Percentiles rank a stretch among this genome's conserved stretches.
These are phyloP conservation scores for Posidonia oceanica DNA, from an alignment of 116 monocot species.

Conservation along the genomic window DNA sequence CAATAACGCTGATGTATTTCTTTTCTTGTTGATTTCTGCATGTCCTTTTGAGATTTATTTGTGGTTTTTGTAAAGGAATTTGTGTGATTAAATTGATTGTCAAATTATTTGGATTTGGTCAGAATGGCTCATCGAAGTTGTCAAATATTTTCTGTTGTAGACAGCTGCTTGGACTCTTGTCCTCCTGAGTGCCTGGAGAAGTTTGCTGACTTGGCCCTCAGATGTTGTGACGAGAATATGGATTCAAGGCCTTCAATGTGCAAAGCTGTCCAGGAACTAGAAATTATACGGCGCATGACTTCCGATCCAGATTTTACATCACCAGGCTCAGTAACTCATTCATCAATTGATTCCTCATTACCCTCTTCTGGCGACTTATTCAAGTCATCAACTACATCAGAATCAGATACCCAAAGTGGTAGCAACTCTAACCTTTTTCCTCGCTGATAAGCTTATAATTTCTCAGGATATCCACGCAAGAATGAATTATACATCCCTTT, in stretches of 20 bases:
- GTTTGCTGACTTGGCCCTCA: slow-evolving; percentile 56
- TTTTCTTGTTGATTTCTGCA: no score
- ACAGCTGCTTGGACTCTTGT: slow-evolving; percentile 60
- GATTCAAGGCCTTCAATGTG: slow-evolving; percentile 76
- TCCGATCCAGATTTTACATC: slow-evolving; percentile 26
- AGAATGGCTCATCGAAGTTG: slow-evolving; percentile 39
- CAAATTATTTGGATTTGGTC: slow-evolving; percentile 21
- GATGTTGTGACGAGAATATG: slow-evolving; percentile 83
- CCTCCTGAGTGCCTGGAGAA: slow-evolving; percentile 65
- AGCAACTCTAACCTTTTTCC: not conserved
- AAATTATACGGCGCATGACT: slow-evolving; percentile 45
- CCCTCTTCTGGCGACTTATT: not conserved
- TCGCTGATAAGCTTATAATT: not conserved
- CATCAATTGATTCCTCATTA: not conserved
- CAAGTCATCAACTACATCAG: not conserved
- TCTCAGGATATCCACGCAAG: not conserved
- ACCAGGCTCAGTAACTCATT: slow-evolving; percentile 10
- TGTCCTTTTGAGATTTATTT: no score
- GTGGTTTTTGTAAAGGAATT: no score
- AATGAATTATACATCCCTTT: not conserved
- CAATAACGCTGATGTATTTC: no score
- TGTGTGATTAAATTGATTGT: not conserved
- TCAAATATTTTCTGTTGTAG: slow-evolving; percentile 51
- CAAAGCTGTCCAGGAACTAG: slow-evolving; percentile 78
- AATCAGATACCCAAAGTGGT: not conserved